phyloP scores from a whole-genome alignment of 129 eudicot genomes.

The Helichrysum umbraculigerum region DNA sequence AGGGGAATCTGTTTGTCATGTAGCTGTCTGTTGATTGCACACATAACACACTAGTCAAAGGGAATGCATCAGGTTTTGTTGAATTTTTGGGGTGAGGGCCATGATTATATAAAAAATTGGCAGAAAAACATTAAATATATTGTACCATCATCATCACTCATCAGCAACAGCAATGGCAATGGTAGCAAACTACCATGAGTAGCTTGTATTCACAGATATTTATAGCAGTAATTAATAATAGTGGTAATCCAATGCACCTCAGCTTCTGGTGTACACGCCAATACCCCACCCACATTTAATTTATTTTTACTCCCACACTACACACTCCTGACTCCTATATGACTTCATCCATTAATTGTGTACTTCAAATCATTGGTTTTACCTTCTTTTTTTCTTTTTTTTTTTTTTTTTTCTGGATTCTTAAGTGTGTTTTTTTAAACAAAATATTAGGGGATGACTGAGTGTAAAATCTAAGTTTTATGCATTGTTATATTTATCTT shows the following conservation, averaged over 20 bases:
- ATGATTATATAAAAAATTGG: slow-evolving; percentile 19
- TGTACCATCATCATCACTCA: slow-evolving; percentile 13
- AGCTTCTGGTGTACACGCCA: slow-evolving; percentile 37
- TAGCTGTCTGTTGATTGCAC: slow-evolving; percentile 33
- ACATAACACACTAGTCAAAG: slow-evolving; percentile 33
- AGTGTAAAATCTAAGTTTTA: too few relatives aligned
- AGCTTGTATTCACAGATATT: slow-evolving; percentile 23
- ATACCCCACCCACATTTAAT: slow-evolving; percentile 27
- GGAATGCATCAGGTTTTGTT: slow-evolving; percentile 31
- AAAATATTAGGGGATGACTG: too few relatives aligned
- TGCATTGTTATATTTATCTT: too few relatives aligned
- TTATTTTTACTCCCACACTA: slow-evolving; percentile 22
- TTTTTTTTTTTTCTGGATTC: too few relatives aligned
- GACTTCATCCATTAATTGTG: slow-evolving; percentile 15
- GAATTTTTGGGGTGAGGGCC: slow-evolving; percentile 25
- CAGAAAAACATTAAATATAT: slow-evolving; percentile 16
- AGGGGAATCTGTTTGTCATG: slow-evolving; percentile 33
- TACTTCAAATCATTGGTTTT: neutral
- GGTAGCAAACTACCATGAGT: slow-evolving; percentile 19
- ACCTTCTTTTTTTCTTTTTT: too few relatives aligned
- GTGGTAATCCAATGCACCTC: slow-evolving; percentile 25
- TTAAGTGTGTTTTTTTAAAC: too few relatives aligned
- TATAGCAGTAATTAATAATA: neutral
- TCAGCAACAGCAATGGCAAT: slow-evolving; percentile 12
- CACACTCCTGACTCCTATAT: slow-evolving; percentile 19